Base-by-base conservation (phyloP, 2,329 filamentous ascomycete species). In the Neonectria coccinea region DNA sequence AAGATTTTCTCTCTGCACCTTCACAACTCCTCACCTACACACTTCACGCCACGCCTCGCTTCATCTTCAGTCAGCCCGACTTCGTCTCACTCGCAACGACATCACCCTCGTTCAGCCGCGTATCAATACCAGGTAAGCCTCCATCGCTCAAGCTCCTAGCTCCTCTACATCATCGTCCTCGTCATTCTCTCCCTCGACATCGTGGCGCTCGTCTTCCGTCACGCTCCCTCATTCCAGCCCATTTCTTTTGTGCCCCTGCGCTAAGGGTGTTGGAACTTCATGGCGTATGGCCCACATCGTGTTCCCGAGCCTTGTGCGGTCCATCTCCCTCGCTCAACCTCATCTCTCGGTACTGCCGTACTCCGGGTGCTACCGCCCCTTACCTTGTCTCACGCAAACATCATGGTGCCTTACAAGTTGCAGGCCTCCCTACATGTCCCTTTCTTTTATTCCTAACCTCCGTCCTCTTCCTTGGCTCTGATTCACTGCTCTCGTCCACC, bases 301-400 rank as follows among this genome's bases (percentile, higher is more conserved):
- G 67, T 62, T 69, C 59, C 67, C 55, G 33, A 18, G 31, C 60
- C 48, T 61, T 55, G 60, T 58, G 65, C 22, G 61, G 58, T 45
- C 62, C 67, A 62, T 51, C 45, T 59, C 59, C 45, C 27, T 39
- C 48, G 39, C n/a, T 42, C 39, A 42, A 36, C 18, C 50, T 53
- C 52, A 42, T 65, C 66, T 56, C 44, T 73, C 62, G 67, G 62
- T 67, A 66, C 56, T 65, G 65, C 61, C 64, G 64, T 65, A 53
- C 53, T 33, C 51, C 36, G 39, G 57, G 74, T 75, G 69, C 62
- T 61, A 74, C 73, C 62, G 62, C 50, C 64, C 66, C 59, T 73
- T 66, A 56, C 33, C 53, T 64, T 78, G 74, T 79, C 70, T 75
- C 70, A 74, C 70, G 66, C 72, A 75, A 76, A 68, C 69, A 74